These are phyloP conservation scores for Yarrowia yakushimensis DNA, from an alignment of 805 yeast species.

Conservation along the genomic window DNA sequence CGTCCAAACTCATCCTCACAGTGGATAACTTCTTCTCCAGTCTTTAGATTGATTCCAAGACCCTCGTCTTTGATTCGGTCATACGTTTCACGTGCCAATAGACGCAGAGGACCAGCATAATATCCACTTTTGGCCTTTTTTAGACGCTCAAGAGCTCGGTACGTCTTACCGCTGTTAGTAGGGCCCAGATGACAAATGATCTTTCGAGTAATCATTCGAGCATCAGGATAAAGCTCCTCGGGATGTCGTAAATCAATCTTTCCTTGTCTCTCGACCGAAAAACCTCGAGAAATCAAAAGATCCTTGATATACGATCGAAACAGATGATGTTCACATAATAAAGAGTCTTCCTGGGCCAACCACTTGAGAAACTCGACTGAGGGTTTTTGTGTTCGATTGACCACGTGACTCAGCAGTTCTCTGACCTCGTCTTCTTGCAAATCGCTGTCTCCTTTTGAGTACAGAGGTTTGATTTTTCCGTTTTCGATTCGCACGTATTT, in stretches of 20 bases:
- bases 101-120: conserved; percentile 90
- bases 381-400: conserved; percentile 5
- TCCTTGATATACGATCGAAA: not conserved
- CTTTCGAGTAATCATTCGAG: conserved; percentile 73
- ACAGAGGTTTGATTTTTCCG: not conserved
- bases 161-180: conserved; percentile 94
- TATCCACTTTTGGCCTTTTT: conserved; percentile 69
- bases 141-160: conserved; percentile 68
- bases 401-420: not conserved
- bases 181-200: conserved; percentile 96
- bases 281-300: conserved; percentile 34
- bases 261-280: conserved; percentile 51
- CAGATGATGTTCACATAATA: not conserved
- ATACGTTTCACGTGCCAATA: conserved; percentile 86
- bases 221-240: conserved; percentile 78
- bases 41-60: conserved; percentile 72
- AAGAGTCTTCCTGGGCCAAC: not conserved
- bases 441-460: not conserved
- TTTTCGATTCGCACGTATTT: not conserved
- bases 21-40: conserved; percentile 92
- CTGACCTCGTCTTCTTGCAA: not conserved
- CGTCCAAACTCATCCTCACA: conserved; percentile 64
- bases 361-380: not conserved
- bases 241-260: conserved; percentile 53
- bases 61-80: conserved; percentile 70